Evolutionary conservation across 139 green algal species (phyloP).

Genomic region (Chlorella ohadii): DNA sequence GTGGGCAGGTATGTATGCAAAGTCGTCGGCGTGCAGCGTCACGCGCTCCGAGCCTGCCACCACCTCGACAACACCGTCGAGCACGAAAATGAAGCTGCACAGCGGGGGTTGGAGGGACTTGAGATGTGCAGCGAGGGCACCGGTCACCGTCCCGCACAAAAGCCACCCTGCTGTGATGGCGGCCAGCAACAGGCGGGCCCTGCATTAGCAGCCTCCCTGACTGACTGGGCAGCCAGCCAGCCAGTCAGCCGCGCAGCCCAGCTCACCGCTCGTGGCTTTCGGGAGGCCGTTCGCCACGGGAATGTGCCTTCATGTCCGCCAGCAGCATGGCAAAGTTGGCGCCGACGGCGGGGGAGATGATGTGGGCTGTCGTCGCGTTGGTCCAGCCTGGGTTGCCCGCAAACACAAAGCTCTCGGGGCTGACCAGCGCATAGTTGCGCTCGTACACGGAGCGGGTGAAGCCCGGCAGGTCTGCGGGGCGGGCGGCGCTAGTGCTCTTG

Average conservation of each 20-base stretch:
- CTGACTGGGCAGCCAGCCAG: no score
- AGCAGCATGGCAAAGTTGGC: slow-evolving; percentile 94
- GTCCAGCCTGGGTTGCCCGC: slow-evolving; percentile 42
- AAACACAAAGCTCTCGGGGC: slow-evolving; percentile 87
- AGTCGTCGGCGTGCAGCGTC: slow-evolving; percentile 69
- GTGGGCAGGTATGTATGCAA: slow-evolving; percentile 81
- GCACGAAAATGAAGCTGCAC: slow-evolving; percentile 82
- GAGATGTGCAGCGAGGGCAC: no score
- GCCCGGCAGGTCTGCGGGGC: slow-evolving; percentile 81
- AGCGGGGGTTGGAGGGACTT: not conserved
- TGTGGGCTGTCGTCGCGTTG: slow-evolving; percentile 73
- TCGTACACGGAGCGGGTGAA: slow-evolving; percentile 87
- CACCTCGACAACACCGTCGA: slow-evolving; percentile 69
- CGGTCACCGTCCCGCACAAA: no score
- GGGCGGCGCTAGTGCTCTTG: no score
- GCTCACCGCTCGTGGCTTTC: slow-evolving; percentile 64
- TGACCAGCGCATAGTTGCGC: slow-evolving; percentile 90
- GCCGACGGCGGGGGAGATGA: slow-evolving; percentile 81
- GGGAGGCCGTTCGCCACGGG: slow-evolving; percentile 26
- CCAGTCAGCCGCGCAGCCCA: no score
- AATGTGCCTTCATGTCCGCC: slow-evolving; percentile 63
- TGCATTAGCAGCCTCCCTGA: no score
- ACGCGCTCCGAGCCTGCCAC: slow-evolving; percentile 23
- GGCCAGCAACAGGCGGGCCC: no score
- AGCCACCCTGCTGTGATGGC: no score